Percentiles rank a stretch among this genome's conserved stretches.
phyloP scores from a whole-genome alignment of 108 stramenopile species.

The Stephanodiscus minutulus region DNA sequence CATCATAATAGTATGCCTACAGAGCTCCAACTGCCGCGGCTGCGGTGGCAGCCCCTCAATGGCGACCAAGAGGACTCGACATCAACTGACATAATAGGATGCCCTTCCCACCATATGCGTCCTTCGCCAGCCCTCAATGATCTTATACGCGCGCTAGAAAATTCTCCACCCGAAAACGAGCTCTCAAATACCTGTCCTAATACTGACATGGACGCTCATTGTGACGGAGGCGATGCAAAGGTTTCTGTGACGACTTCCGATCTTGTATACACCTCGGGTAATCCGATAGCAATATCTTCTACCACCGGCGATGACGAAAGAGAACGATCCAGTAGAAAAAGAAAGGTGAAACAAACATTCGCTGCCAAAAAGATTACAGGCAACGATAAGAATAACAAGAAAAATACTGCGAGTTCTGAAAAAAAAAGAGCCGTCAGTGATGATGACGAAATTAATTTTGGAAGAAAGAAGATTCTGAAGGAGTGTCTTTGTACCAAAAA shows the following conservation, averaged over 20 bases:
- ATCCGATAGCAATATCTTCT: neutral
- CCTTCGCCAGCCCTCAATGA: slow-evolving; percentile 7
- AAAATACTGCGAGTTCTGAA: neutral
- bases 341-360: neutral
- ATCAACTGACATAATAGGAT: neutral
- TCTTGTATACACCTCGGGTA: neutral
- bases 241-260: neutral
- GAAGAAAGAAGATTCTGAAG: neutral
- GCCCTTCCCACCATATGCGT: too few species aligned
- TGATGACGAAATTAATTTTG: neutral
- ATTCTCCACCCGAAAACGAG: slow-evolving; percentile 3
- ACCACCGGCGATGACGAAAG: neutral
- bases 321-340: neutral
- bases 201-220: neutral
- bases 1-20: too few species aligned
- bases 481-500: neutral
- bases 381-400: neutral
- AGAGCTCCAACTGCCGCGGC: neutral
- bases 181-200: neutral
- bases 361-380: neutral
- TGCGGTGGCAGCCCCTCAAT: neutral
- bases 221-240: slow-evolving; percentile 4
- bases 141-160: slow-evolving; percentile 1
- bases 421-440: slow-evolving; percentile 2
- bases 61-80: neutral